These are phyloP conservation scores for Akanthomyces lecanii DNA, from an alignment of 2,329 filamentous ascomycete genomes.

Conservation along the genomic window DNA sequence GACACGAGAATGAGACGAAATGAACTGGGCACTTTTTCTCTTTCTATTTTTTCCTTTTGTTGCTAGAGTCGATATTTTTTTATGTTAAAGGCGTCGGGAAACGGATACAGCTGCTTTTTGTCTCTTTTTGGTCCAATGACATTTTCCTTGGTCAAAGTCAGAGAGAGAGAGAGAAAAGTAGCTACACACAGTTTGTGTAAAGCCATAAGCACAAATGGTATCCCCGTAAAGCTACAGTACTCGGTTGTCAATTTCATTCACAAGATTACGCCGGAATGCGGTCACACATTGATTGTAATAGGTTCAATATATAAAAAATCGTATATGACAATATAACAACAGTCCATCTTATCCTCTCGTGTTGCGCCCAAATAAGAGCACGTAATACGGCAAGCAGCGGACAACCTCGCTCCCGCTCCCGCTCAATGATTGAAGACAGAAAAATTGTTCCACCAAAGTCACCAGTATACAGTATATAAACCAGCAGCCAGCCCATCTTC, in stretches of 20 bases:
- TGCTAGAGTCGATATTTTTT: not conserved
- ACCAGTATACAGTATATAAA: slow-evolving; percentile 8
- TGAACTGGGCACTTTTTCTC: not conserved
- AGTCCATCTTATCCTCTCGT: not conserved
- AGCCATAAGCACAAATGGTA: not conserved
- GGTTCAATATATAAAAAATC: too few relatives aligned
- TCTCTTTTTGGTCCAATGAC: not conserved
- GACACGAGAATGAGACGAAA: not conserved
- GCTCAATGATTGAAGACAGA: not conserved
- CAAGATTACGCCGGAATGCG: too few relatives aligned
- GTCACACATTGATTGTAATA: too few relatives aligned
- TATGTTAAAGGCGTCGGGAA: not conserved
- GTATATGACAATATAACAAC: not conserved
- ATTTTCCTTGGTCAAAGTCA: not conserved
- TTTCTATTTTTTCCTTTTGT: not conserved
- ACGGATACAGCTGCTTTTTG: not conserved
- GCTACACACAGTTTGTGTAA: not conserved
- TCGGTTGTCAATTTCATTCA: too few relatives aligned
- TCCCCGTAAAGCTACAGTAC: not conserved
- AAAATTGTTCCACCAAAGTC: not conserved
- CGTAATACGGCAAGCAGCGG: not conserved
- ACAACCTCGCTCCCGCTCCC: not conserved
- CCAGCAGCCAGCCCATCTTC: not conserved
- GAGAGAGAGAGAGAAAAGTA: not conserved
- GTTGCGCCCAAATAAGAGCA: not conserved